These are phyloP conservation scores for Euclidium syriacum DNA, from an alignment of 345 rosid genomes.

Conservation along the genomic window DNA sequence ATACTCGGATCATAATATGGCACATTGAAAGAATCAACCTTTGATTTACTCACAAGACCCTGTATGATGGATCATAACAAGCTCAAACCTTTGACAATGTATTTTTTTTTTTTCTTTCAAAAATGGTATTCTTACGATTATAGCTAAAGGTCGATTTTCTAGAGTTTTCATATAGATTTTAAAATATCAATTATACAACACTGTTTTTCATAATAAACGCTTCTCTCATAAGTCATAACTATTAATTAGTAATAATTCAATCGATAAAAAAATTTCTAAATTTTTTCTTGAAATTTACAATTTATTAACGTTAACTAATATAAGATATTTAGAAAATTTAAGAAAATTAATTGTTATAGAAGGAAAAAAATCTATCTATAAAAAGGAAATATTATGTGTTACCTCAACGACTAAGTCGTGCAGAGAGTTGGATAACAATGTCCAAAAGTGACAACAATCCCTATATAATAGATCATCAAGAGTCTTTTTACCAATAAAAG, in stretches of 20 bases:
- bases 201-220: too few species aligned
- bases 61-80: neutral
- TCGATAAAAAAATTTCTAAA: too few species aligned
- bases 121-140: too few species aligned
- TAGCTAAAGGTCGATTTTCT: too few species aligned
- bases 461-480: conserved; percentile 29
- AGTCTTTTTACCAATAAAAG: conserved; percentile 26
- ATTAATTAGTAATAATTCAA: too few species aligned
- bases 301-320: too few species aligned
- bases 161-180: too few species aligned
- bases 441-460: conserved; percentile 13
- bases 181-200: too few species aligned
- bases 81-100: neutral
- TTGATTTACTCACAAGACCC: conserved; percentile 27
- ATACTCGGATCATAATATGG: conserved; percentile 10
- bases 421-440: conserved; percentile 26
- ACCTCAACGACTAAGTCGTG: conserved; percentile 36
- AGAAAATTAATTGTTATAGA: neutral
- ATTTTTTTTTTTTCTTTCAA: too few species aligned
- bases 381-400: neutral
- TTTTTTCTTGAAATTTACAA: too few species aligned
- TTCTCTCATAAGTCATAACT: too few species aligned
- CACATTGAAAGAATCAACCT: conserved; percentile 28
- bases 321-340: neutral
- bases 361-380: too few species aligned